Evolutionary conservation across 306 rosid genomes (phyloP).

Genomic region (Rosa chinensis): DNA sequence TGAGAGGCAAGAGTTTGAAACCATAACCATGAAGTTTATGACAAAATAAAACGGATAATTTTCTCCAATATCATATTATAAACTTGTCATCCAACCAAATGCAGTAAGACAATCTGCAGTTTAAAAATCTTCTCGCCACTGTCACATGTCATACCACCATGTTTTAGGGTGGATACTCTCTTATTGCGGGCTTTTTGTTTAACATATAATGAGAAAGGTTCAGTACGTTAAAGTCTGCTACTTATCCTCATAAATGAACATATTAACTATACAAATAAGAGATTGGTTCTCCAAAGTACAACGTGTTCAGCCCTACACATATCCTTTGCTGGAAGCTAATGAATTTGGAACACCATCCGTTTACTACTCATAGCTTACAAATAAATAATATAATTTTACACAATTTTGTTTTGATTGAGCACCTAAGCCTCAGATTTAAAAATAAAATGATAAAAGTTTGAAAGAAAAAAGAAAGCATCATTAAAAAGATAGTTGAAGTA

Average conservation of each 20-base stretch:
- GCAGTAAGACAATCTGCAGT: background rate
- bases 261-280: background rate
- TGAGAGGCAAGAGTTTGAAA: background rate
- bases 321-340: background rate
- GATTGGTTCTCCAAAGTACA: background rate
- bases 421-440: background rate
- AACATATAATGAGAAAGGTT: background rate
- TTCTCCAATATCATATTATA: background rate
- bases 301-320: background rate
- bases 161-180: background rate
- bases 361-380: background rate
- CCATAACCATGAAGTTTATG: background rate
- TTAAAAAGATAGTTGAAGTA: constrained; percentile 19
- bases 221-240: background rate
- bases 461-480: background rate
- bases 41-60: background rate
- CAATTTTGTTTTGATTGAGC: background rate
- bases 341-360: background rate
- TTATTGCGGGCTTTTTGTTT: background rate
- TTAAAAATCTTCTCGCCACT: background rate
- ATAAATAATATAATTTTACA: background rate
- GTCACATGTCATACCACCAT: background rate
- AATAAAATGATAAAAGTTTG: background rate
- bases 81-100: background rate
- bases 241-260: background rate